Evolutionary conservation across 2,329 filamentous ascomycete genomes (phyloP).

Genomic region (Fusarium sp.): DNA sequence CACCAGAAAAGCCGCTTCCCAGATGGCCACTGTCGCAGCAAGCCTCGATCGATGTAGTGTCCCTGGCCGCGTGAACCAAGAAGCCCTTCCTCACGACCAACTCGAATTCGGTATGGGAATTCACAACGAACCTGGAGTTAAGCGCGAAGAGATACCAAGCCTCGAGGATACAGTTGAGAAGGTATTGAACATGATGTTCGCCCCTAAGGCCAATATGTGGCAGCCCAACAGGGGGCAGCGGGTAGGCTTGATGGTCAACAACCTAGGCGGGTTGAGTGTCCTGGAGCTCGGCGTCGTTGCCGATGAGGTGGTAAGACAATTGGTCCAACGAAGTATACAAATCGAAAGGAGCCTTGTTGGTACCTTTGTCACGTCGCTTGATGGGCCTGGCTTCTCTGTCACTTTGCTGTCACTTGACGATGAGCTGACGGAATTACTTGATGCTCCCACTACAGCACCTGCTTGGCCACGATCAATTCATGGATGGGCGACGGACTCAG

Average conservation of each 20-base stretch:
- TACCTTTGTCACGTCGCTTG: constrained; percentile 43
- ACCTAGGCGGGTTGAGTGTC: constrained; percentile 43
- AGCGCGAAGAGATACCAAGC: constrained; percentile 31
- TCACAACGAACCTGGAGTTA: constrained; percentile 46
- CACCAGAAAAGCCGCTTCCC: constrained; percentile 37
- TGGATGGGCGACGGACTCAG: constrained; percentile 33
- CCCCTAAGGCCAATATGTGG: constrained; percentile 41
- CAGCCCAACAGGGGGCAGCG: constrained; percentile 33
- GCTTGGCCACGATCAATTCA: constrained; percentile 44
- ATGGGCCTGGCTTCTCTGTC: constrained; percentile 43
- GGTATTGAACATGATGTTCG: constrained; percentile 41
- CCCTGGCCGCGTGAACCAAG: constrained; percentile 38
- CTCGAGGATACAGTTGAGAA: constrained; percentile 37
- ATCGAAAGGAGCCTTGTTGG: constrained; percentile 40
- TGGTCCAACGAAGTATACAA: constrained; percentile 7
- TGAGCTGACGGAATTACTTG: constrained; percentile 36
- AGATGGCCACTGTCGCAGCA: constrained; percentile 44
- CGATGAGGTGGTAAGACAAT: constrained; percentile 41
- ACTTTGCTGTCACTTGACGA: constrained; percentile 40
- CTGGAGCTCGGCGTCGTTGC: constrained; percentile 43
- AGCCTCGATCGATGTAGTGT: constrained; percentile 45
- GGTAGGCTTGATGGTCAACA: constrained; percentile 43
- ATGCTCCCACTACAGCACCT: constrained; percentile 41
- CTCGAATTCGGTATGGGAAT: constrained; percentile 47
- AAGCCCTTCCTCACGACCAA: constrained; percentile 33